These are phyloP conservation scores for Scopulariopsis brevicaulis DNA, from an alignment of 2,329 filamentous ascomycete species.

Conservation along the genomic window DNA sequence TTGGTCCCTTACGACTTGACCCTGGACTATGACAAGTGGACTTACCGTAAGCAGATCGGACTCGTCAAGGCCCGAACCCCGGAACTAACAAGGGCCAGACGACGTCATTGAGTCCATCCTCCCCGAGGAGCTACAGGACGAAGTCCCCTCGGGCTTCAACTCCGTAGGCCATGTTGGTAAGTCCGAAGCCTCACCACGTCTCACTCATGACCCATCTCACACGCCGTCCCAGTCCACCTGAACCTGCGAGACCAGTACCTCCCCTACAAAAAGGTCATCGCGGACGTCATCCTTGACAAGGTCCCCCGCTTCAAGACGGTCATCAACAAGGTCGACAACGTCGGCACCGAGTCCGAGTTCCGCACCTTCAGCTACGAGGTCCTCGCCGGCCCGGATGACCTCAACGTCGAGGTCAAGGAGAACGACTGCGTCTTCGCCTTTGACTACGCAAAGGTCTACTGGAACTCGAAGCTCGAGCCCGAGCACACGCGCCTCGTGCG, in stretches of 20 bases:
- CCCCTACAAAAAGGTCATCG: conserved; percentile 79
- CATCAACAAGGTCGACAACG: conserved; percentile 89
- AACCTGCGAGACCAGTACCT: conserved; percentile 78
- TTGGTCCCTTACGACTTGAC: conserved; percentile 66
- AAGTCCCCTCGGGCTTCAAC: conserved; percentile 78
- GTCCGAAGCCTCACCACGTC: conserved; percentile 13
- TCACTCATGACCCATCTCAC: not conserved
- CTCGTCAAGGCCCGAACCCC: not conserved
- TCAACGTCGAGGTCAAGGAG: conserved; percentile 75
- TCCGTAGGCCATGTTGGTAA: conserved; percentile 76
- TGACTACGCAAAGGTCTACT: conserved; percentile 95
- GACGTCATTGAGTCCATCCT: conserved; percentile 78
- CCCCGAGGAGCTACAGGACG: conserved; percentile 66
- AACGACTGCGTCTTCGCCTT: conserved; percentile 81
- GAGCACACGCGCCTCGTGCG: conserved; percentile 76
- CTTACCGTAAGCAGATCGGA: conserved; percentile 47
- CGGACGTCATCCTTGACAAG: conserved; percentile 80
- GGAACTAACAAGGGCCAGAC: conserved; percentile 30
- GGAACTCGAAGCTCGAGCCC: conserved; percentile 84
- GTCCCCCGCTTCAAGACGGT: conserved; percentile 74
- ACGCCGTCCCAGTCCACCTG: conserved; percentile 55
- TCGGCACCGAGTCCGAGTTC: conserved; percentile 76
- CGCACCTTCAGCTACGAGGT: conserved; percentile 91
- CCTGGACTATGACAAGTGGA: conserved; percentile 80
- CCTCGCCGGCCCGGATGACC: conserved; percentile 67